These are phyloP conservation scores for Clitoria ternatea DNA, from an alignment of 306 rosid genomes.

Conservation along the genomic window DNA sequence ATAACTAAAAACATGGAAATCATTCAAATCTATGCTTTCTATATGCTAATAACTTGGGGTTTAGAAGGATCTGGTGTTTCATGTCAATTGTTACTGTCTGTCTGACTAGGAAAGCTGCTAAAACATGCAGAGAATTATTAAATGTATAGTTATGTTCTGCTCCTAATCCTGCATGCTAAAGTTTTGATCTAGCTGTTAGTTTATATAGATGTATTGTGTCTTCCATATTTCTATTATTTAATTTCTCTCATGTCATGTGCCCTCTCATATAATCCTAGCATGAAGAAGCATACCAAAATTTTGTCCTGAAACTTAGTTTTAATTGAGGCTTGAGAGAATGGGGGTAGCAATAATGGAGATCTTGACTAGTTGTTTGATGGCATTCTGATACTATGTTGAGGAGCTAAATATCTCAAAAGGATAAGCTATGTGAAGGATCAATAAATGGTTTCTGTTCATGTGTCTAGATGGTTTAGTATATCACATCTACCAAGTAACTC, in stretches of 20 bases:
- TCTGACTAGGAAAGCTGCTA: neutral
- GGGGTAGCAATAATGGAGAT: neutral
- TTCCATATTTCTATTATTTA: neutral
- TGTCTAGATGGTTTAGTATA: neutral
- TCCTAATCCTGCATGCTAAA: neutral
- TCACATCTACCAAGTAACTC: conserved; percentile 1
- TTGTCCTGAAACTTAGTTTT: neutral
- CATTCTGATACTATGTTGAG: neutral
- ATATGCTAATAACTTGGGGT: neutral
- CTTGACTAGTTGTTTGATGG: neutral
- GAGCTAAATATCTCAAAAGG: neutral
- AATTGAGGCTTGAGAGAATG: conserved; percentile 12
- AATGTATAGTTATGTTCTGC: conserved; percentile 9
- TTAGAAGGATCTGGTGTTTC: neutral
- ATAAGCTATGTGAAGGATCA: neutral
- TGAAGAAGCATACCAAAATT: neutral
- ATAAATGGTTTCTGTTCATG: neutral
- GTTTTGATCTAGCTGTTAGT: neutral
- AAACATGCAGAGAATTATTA: neutral
- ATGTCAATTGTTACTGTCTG: neutral
- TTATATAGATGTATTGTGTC: neutral
- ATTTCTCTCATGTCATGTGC: neutral
- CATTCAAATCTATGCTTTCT: neutral
- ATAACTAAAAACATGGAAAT: conserved; percentile 8
- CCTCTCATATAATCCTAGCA: neutral